A percentile compares a stretch with the other conserved stretches of the same genome.
Conservation (phyloP, 2,329 filamentous ascomycete species). For the Elsinoe fawcettii region DNA sequence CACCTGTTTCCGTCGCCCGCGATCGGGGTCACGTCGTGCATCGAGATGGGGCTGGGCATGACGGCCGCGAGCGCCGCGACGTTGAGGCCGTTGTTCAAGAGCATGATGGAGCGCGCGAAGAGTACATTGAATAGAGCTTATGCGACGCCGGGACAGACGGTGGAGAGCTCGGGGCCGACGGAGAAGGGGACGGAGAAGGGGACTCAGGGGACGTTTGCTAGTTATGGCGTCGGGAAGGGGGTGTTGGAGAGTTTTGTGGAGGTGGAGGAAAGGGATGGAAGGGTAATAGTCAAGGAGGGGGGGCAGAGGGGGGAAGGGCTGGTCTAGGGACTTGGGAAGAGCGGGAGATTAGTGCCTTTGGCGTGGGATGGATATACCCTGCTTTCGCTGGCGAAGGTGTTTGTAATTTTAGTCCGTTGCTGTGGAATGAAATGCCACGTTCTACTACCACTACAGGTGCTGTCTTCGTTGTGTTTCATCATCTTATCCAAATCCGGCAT, state of each 20-base stretch:
- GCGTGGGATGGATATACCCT: conserved; percentile 7
- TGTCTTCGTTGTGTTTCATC: too few species aligned
- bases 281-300: background rate
- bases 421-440: too few species aligned
- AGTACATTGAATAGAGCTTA: background rate
- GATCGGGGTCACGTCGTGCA: conserved; percentile 25
- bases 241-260: background rate
- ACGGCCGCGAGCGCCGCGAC: conserved; percentile 29
- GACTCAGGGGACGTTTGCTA: conserved; percentile 7
- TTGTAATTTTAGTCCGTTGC: background rate
- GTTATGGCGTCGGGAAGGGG: conserved; percentile 7
- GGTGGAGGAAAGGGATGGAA: background rate
- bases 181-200: background rate
- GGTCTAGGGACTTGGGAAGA: background rate
- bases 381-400: background rate
- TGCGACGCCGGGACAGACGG: background rate
- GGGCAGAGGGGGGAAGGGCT: background rate
- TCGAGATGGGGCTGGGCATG: conserved; percentile 29
- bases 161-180: background rate
- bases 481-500: too few species aligned
- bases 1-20: conserved; percentile 23
- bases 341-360: background rate
- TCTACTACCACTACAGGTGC: too few species aligned
- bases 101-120: conserved; percentile 16
- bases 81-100: conserved; percentile 27